Percentiles rank a stretch among this genome's conserved stretches.
phyloP scores from a whole-genome alignment of 257 asterid species.

The Gynochthodes officinalis region DNA sequence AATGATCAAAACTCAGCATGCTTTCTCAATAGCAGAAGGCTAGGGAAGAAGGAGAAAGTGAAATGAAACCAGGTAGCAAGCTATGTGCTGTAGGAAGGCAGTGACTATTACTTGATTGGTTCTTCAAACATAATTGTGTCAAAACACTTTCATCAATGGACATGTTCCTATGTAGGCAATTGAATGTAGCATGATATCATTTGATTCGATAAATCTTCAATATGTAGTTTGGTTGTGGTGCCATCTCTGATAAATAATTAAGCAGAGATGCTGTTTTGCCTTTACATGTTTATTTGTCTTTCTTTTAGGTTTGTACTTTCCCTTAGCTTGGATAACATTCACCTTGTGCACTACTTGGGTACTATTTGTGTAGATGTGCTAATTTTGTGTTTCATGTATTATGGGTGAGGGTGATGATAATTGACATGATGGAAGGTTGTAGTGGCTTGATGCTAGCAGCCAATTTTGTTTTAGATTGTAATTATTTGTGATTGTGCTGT shows the following conservation, averaged over 20 bases:
- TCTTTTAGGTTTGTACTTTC: too few relatives aligned
- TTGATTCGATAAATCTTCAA: background rate
- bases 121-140: too few relatives aligned
- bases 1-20: background rate
- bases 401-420: background rate
- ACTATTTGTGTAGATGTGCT: too few relatives aligned
- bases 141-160: background rate
- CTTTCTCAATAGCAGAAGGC: background rate
- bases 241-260: background rate
- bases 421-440: background rate
- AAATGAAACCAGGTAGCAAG: background rate
- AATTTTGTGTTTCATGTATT: too few relatives aligned
- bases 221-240: background rate
- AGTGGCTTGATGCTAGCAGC: background rate
- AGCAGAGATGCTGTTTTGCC: background rate
- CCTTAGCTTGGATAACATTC: too few relatives aligned
- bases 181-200: too few relatives aligned
- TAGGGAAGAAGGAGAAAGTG: background rate
- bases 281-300: too few relatives aligned
- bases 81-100: background rate
- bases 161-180: background rate
- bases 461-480: background rate
- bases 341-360: too few relatives aligned
- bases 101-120: background rate
- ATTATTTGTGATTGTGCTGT: background rate